phyloP scores from a whole-genome alignment of 2,329 filamentous ascomycete species.

The Chrysoporthe cubensis region DNA sequence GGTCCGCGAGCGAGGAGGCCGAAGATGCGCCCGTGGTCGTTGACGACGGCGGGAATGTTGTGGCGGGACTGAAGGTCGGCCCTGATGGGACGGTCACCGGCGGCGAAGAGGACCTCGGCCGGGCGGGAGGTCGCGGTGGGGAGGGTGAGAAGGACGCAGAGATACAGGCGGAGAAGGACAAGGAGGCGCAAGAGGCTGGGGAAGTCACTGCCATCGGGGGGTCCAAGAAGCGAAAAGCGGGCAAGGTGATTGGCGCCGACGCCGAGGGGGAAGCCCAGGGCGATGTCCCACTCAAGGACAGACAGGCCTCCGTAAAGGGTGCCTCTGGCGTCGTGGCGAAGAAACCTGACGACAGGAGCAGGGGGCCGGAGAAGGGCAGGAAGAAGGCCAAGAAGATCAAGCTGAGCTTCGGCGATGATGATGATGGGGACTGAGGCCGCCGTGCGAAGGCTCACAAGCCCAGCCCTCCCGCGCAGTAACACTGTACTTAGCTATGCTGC shows the following conservation, averaged over 20 bases:
- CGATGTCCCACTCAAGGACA: conserved; percentile 22
- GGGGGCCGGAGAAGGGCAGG: conserved; percentile 37
- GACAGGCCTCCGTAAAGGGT: conserved; percentile 21
- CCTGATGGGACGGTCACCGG: conserved; percentile 48
- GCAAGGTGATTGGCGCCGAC: conserved; percentile 51
- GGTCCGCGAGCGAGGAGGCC: conserved; percentile 68
- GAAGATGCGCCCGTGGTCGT: conserved; percentile 79
- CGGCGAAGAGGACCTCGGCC: background rate
- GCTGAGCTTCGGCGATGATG: conserved; percentile 70
- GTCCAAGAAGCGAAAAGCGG: conserved; percentile 59
- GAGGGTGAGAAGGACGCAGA: conserved; percentile 3
- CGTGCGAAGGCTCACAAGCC: background rate
- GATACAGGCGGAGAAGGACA: background rate
- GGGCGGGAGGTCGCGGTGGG: conserved; percentile 32
- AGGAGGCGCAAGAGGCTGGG: conserved; percentile 35
- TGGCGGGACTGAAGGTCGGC: conserved; percentile 43
- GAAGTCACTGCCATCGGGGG: conserved; percentile 44
- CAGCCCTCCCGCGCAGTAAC: background rate
- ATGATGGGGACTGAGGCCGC: conserved; percentile 49
- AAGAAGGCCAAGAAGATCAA: conserved; percentile 69
- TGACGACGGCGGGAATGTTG: conserved; percentile 71
- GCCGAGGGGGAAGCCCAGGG: conserved; percentile 37
- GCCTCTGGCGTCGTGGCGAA: conserved; percentile 22
- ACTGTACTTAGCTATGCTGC: background rate
- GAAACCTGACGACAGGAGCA: conserved; percentile 31